A percentile compares a stretch with the other conserved stretches of the same genome.
phyloP scores from a whole-genome alignment of 2,329 filamentous ascomycete genomes.

The Xylariaceae sp. region DNA sequence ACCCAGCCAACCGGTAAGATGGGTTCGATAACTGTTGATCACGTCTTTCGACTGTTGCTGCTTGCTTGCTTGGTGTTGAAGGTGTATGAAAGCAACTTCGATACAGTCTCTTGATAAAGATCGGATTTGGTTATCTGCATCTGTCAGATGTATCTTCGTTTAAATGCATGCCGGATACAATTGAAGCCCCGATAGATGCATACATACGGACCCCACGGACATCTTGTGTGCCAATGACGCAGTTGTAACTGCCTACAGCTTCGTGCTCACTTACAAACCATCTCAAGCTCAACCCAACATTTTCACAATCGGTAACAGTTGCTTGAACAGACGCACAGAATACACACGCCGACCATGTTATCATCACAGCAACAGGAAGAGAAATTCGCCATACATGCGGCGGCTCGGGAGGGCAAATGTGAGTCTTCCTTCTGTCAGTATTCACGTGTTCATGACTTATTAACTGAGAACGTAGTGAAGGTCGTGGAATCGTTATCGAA shows the following conservation, averaged over 20 bases:
- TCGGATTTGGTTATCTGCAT: not conserved
- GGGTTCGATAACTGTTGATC: not conserved
- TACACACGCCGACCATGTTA: constrained; percentile 7
- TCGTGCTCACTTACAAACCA: no score
- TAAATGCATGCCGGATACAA: not conserved
- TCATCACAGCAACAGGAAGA: constrained; percentile 37
- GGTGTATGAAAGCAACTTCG: not conserved
- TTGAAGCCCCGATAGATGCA: not conserved
- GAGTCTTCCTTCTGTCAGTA: constrained; percentile 28
- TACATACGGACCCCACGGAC: not conserved
- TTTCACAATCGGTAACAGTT: not conserved
- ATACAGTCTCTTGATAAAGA: not conserved
- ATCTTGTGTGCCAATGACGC: not conserved
- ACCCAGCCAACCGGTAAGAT: not conserved
- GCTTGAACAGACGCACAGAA: not conserved
- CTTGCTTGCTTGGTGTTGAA: not conserved
- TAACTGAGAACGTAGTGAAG: constrained; percentile 44
- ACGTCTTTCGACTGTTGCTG: not conserved
- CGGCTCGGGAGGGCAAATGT: constrained; percentile 81
- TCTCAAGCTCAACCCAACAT: not conserved
- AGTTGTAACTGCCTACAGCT: not conserved
- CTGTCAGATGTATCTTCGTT: not conserved
- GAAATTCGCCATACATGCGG: constrained; percentile 81
- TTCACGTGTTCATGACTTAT: not conserved
- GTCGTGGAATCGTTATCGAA: constrained; percentile 70